Evolutionary conservation across 257 asterid species (phyloP), one percentile per base, ranked within the genome.

Genomic region (Dorcoceras hygrometricum): DNA sequence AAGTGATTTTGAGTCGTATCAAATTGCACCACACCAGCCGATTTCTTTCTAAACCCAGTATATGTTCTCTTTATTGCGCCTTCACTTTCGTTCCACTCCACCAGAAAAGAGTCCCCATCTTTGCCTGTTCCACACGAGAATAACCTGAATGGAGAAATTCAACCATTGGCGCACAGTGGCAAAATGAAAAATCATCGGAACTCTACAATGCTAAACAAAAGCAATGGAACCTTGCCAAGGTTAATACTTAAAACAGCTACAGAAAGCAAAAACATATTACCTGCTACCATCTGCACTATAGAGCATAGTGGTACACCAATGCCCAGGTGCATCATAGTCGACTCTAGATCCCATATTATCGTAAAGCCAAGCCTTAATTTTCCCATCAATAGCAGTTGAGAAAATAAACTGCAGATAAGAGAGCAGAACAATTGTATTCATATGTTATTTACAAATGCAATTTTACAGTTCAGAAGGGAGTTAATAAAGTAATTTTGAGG

Each of bases 71-170:
- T 90, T 77, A 93, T 88, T 6, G 97, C 96, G 23, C 99, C 99
- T 82, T 90, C 97, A 87, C 97, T 94, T 78, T 94, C 99, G 80
- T 94, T 94, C 96, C 99, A 94, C 73, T 94, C 99, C 69, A 88
- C 99, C 68, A 94, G 90, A 79, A 77, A 87, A 28, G 99, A 87
- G 39, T 94, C 99, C 18, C 99, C 99, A 22, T 88, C 99, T 80
- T 94, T 94, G 76, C 99, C 84, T 34, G 96, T 90, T 80, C 99
- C 99, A 81, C 99, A 90, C 46, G 99, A 94, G 87, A 94, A 94
- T 86, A 94, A 76, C 79, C 99, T 94, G 81, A 63, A 80, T 75
- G 68, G 60, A 73, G 51, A 43, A 20, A 59, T 56, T 50, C 56
- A 65, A 34, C 56, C 71, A 36, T 74, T 64, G 54, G 75, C 46